Evolutionary conservation across 1,284 basidiomycete species (phyloP), one percentile per base, ranked within the genome.

Genomic region (Fomitiporia mediterranea): DNA sequence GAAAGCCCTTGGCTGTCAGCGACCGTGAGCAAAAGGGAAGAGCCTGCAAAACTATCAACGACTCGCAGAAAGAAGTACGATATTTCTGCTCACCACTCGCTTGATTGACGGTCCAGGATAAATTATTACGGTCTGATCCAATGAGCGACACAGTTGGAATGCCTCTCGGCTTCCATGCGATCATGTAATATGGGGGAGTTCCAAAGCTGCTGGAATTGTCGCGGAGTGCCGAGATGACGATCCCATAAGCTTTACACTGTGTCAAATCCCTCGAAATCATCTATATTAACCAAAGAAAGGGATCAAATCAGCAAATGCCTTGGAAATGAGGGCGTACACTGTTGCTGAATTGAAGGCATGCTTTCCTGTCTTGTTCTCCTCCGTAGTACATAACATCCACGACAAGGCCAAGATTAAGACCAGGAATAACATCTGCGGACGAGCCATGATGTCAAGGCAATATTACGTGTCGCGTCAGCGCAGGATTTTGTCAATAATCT

Each of bases 131-230:
- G 48, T 76, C 68, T 6, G 63, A 65, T 19, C 78, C 79, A 35
- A 80, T 67, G 13, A 67, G 57, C 1, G 67, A 66, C 9, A 72
- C 74, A 9, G 69, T 72, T 0, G 77, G 73, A 3, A 72, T 68
- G 3, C 75, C 75, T 3, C 68, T 69, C 4, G 69, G 53, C 35
- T 72, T 72, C 52, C 75, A 74, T 0, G 77, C 74, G 28, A 77
- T 68, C 73, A 82, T 74, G 63, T 75, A 80, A 60, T 74, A 82
- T 1, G 78, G 78, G 2, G 77, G 70, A 0, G 68, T 63, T 0
- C 72, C 76, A 21, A 63, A 23, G 19, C 5, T 32, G 17, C 49
- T 51, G 8, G 38, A 8, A 17, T 54, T 53, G 11, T 21, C 28
- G 32, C 21, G 30, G 32, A 19, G 25, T 15, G 21, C 37, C 5